Percentiles rank a stretch among this genome's conserved stretches.
Conservation (phyloP, 148 eudicot genomes). For the Tetragonia tetragonoides region DNA sequence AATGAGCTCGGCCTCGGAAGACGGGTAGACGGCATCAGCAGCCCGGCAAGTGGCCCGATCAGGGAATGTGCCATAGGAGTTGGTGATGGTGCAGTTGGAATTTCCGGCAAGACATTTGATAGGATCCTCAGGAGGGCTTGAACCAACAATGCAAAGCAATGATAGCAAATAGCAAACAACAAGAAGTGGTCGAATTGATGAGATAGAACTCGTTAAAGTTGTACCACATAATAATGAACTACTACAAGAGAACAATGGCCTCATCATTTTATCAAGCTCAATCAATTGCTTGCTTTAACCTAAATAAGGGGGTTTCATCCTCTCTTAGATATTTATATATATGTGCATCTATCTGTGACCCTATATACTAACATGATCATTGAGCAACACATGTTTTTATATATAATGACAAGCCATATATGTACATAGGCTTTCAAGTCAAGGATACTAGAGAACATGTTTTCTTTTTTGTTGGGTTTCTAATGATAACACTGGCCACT, state of each 20-base stretch:
- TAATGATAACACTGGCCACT: too few relatives aligned
- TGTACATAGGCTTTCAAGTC: too few relatives aligned
- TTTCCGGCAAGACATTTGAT: slow-evolving; percentile 34
- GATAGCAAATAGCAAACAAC: slow-evolving; percentile 1
- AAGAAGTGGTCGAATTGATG: background rate
- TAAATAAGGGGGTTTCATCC: too few relatives aligned
- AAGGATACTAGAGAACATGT: too few relatives aligned
- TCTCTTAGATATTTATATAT: too few relatives aligned
- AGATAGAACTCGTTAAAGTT: background rate
- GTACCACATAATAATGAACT: too few relatives aligned
- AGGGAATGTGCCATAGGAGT: slow-evolving; percentile 64
- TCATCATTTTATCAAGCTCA: background rate
- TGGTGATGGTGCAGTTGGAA: slow-evolving; percentile 56
- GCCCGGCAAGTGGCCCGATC: slow-evolving; percentile 53
- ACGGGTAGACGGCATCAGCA: slow-evolving; percentile 49
- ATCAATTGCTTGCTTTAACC: too few relatives aligned
- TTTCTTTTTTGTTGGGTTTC: too few relatives aligned
- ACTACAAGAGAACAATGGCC: background rate
- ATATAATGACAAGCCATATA: background rate
- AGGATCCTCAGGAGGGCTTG: slow-evolving; percentile 63
- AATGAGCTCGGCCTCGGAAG: slow-evolving; percentile 53
- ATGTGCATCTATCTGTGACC: too few relatives aligned
- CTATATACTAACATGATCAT: background rate
- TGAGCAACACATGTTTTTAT: background rate
- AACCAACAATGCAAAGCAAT: slow-evolving; percentile 6